These are phyloP conservation scores for Tolypocladium ovalisporum DNA, from an alignment of 2,329 filamentous ascomycete species.

Conservation along the genomic window DNA sequence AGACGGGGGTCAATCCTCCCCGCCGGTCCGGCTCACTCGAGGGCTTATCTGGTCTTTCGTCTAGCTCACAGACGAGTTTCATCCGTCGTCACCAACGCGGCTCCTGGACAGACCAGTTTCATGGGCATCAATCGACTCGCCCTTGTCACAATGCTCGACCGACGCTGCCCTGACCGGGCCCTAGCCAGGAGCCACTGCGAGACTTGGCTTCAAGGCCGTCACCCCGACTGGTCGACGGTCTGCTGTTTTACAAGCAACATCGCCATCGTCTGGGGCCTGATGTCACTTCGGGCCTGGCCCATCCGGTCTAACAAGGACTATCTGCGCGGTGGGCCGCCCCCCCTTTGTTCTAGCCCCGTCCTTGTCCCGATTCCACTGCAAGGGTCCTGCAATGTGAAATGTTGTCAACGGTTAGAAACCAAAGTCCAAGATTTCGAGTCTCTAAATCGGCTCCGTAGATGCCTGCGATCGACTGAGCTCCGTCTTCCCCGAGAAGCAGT, in stretches of 20 bases:
- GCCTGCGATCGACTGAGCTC: not conserved
- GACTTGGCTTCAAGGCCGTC: constrained; percentile 2
- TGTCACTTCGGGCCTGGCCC: not conserved
- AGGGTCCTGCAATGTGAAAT: not conserved
- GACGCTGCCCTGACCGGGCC: not conserved
- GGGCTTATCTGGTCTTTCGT: not conserved
- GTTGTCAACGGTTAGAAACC: not conserved
- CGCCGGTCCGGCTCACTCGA: constrained; percentile 1
- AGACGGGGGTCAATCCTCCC: not conserved
- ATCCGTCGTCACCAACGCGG: not conserved
- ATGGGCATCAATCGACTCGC: constrained; percentile 1
- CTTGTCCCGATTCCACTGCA: not conserved
- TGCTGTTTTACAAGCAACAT: not conserved
- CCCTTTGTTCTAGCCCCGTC: not conserved
- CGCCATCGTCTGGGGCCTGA: constrained; percentile 1
- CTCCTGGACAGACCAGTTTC: not conserved
- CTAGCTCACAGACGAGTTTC: constrained; percentile 1
- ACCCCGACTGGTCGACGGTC: constrained; percentile 3
- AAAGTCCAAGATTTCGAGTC: not conserved
- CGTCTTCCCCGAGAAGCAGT: not conserved
- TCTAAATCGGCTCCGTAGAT: not conserved
- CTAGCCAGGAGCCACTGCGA: constrained; percentile 1
- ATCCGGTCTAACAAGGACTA: constrained; percentile 1
- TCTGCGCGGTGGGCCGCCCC: not conserved
- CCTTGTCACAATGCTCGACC: not conserved